Evolutionary conservation across 2,329 filamentous ascomycete species (phyloP), one percentile per base, ranked within the genome.

Genomic region (Fusarium lateritium): DNA sequence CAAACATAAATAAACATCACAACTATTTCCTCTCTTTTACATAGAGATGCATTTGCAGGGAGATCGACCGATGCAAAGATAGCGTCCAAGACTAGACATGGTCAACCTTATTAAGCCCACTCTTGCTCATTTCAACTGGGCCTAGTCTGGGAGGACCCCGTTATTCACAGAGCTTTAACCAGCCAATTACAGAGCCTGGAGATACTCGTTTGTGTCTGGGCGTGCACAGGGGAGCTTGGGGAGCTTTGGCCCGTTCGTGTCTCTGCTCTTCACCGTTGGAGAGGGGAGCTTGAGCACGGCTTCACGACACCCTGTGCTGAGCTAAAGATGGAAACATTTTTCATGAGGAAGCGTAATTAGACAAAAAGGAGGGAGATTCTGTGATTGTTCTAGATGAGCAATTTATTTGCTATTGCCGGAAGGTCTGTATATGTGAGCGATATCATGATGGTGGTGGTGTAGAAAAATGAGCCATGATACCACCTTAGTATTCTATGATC

Each of bases 61-160:
- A 49, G 51, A 69, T 69, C 56, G 65, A 69, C 62, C 51, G 56
- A 67, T 70, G 47, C 47, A 57, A 38, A 61, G 56, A 72, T 68
- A 65, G 66, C 64, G 64, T 56, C 49, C 62, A 55, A 60, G 50
- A 54, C 56, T 62, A 65, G 43, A 36, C 43, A 56, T 56, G 40
- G 51, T 43, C 56, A 56, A 56, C 42, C 51, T 63, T 31, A 61
- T 47, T 61, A 46, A 55, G 62, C 54, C 71, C 71, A 74, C 71
- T 70, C 56, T 64, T 64, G 56, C 38, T 63, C 66, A 74, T 74
- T 74, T 74, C 72, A 57, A 63, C 65, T 60, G 63, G 60, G 54
- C 19, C 49, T 52, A 47, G 63, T 14, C 51, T 28, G 26, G 46
- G 47, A 51, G 49, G 53, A 56, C 40, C 61, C 58, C 55, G 53